Base-by-base conservation (phyloP, 179 eudicot species). In the Vitellaria paradoxa region DNA sequence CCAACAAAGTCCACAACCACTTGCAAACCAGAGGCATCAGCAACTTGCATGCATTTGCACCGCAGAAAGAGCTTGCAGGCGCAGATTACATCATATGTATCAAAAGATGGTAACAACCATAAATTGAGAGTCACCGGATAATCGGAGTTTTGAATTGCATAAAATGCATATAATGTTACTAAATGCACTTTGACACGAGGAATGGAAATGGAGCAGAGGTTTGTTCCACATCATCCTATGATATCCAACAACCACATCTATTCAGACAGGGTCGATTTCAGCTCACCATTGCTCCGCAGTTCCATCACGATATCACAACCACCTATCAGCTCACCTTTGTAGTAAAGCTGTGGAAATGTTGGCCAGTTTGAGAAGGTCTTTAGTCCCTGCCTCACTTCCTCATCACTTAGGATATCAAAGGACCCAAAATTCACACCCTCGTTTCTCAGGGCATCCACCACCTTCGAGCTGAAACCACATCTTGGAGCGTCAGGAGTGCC, bases 301-400 rank as follows among this genome's bases (percentile, higher is more conserved):
- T 96, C 99, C 96, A 93, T 64, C 68, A 93, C 81, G 59, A 96
- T 96, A 83, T 96, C 99, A 71, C 99, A 96, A 6, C 99, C 99
- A 61, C 98, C 99, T 7, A 93, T 47, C 72, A 96, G 76, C 84
- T 96, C 98, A 21, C 99, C 99, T 82, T 96, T 91, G 89, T 90
- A 91, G 81, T 91, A 96, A 75, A 96, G 88, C 87, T 96, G 98
- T 23, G 99, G 99, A 82, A 80, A 96, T 8, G 99, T 96, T 21
- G 99, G 99, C 99, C 98, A 96, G 72, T 93, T 93, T 1, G 99
- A 96, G 84, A 79, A 90, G 2, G 83, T 86, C 89, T 96, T 96
- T 74, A 96, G 69, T 15, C 98, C 98, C 56, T 91, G 92, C 80
- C 99, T 86, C 62, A 93, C 96, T 81, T 85, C 94, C 15, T 90